Percentiles rank a stretch among this genome's conserved stretches.
Evolutionary conservation across 2,329 filamentous ascomycete species (phyloP).

Genomic region (Fusarium denticulatum): DNA sequence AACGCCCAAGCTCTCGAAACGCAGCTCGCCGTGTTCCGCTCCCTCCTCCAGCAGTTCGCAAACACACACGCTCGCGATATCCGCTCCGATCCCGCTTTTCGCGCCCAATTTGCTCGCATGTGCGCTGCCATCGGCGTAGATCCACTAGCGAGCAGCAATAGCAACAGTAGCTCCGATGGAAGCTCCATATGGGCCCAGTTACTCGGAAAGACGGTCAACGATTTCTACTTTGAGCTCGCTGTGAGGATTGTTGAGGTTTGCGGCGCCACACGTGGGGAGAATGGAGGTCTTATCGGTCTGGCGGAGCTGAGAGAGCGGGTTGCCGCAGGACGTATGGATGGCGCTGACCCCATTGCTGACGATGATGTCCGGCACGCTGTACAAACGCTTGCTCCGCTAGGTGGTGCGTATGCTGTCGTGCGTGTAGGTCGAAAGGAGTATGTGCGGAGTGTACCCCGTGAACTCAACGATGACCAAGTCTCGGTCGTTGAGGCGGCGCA

Average conservation of each 20-base stretch:
- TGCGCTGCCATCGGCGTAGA: slow-evolving; percentile 97
- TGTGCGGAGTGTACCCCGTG: slow-evolving; percentile 92
- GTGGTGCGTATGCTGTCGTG: slow-evolving; percentile 86
- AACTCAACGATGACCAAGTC: slow-evolving; percentile 93
- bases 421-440: slow-evolving; percentile 85
- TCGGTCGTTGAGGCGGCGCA: slow-evolving; percentile 92
- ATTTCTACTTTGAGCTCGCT: slow-evolving; percentile 98
- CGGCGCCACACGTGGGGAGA: slow-evolving; percentile 84
- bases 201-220: slow-evolving; percentile 89
- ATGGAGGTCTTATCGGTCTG: slow-evolving; percentile 90
- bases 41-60: slow-evolving; percentile 92
- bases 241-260: slow-evolving; percentile 97
- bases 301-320: slow-evolving; percentile 82
- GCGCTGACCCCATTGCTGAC: slow-evolving; percentile 83
- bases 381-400: slow-evolving; percentile 84
- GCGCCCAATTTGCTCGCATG: slow-evolving; percentile 98
- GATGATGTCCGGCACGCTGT: slow-evolving; percentile 94
- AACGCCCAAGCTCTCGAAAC: slow-evolving; percentile 89
- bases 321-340: slow-evolving; percentile 76
- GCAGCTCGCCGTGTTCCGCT: slow-evolving; percentile 95
- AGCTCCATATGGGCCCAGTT: slow-evolving; percentile 92
- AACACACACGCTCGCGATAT: slow-evolving; percentile 96
- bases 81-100: slow-evolving; percentile 92
- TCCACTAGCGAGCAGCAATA: slow-evolving; percentile 72
- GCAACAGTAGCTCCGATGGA: slow-evolving; percentile 55